Evolutionary conservation across 176 grass and related monocot species (phyloP), one percentile per base, ranked within the genome.

Genomic region (Thalia dealbata): DNA sequence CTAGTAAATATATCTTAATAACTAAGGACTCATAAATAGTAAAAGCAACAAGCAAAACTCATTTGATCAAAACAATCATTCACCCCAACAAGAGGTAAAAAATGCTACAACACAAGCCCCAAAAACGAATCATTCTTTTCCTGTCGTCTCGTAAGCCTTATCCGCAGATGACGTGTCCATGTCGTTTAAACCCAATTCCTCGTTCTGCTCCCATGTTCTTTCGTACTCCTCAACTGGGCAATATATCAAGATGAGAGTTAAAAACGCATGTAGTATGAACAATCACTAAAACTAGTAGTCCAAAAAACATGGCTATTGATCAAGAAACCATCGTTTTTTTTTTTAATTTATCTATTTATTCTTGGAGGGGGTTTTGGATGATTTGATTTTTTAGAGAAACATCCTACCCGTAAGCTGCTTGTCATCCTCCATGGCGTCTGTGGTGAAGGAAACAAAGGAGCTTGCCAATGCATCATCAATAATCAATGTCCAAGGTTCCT

Each of bases 151-250:
- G 79, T 97, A 97, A 72, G 90, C 95, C 0, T 25, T 63, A 65
- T 99, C 95, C 0, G 90, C 95, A 0, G 79, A 86, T 0, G 95
- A 93, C 19, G 95, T 99, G 72, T 99, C 95, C 90, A 99, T 99
- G 78, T 99, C 87, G 75, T 99, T 93, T 81, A 99, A 78, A 27
- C 95, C 90, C 42, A 91, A 81, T 64, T 99, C 95, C 74, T 99
- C 95, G 14, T 99, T 99, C 73, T 99, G 95, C 77, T 93, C 95
- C 81, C 79, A 93, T 26, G 78, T 85, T 81, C 95, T 86, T 64
- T 87, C 46, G 54, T 93, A 99, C 76, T 99, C 87, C 72, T 91
- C 95, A 43, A 88, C 95, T 93, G 85, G 50, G 58, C 73, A 77
- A 63, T 81, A 61, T 3, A 8, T 78, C 46, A 23, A 48, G 3